Base-by-base conservation (phyloP, 1,284 basidiomycete species). In the Ceratobasidium sp. region DNA sequence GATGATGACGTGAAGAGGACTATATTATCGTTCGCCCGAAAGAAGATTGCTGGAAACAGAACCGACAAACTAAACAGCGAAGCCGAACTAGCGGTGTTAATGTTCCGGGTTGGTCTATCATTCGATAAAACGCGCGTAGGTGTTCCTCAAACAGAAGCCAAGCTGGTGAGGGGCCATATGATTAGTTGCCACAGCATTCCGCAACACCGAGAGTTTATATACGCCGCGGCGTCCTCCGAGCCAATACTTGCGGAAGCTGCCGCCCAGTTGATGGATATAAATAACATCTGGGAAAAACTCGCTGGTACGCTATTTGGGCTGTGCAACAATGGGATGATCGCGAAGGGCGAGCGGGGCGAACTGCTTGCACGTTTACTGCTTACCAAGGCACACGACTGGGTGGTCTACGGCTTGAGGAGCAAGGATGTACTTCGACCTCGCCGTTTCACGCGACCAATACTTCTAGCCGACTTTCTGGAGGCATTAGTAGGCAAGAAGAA, bases 141-240 rank as follows among this genome's bases (percentile, higher is more conserved):
- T 12, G 57, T 36, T 41, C 32, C 16, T 8, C 26, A 3, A 2
- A 14, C 21, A 14, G 57, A 59, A n/a, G 21, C 8, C 41, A 3
- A 36, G 3, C 14, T 41, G 57, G 61, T 64, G 46, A 72, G 65
- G 12, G 46, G 64, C 14, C 74, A 75, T 50, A 72, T 75, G 60
- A 71, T 62, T 12, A 53, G 70, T 14, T 70, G 41, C 5, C 75
- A 55, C 46, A 71, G 72, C 6, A 36, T 75, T 32, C 76, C 76
- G 1, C 1, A 55, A 32, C 60, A 74, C 59, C 74, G 73, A 6
- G 69, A 67, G 21, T 74, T 65, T 30, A 28, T 76, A 18, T 52
- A 55, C 16, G 53, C 76, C 14, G 76, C 74, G 6, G 62, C 72
- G 14, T 64, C 76, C 9, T 77, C 76, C 74, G n/a, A n/a, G n/a